These are phyloP conservation scores for Botryobasidium botryosum DNA, from an alignment of 768 basidiomycete species.

Conservation along the genomic window DNA sequence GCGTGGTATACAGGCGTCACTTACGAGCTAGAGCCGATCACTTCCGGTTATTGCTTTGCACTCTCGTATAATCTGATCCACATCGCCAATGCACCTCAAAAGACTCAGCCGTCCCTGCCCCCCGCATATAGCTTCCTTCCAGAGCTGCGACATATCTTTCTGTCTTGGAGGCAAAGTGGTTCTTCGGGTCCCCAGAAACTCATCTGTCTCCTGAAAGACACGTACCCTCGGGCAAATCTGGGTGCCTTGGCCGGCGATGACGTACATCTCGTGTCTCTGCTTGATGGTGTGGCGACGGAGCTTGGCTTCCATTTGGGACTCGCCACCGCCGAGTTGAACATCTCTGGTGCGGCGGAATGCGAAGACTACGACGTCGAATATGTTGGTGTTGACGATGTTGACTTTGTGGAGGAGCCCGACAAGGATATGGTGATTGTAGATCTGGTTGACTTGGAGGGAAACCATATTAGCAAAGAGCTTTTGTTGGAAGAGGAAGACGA, in stretches of 20 bases:
- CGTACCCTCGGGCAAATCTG: too few relatives aligned
- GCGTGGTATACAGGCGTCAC: conserved; percentile 38
- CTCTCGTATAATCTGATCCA: too few relatives aligned
- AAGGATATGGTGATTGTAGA: too few relatives aligned
- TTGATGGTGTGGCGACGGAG: conserved; percentile 21
- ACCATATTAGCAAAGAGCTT: conserved; percentile 5
- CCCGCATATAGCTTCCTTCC: conserved; percentile 14
- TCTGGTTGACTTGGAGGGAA: conserved; percentile 23
- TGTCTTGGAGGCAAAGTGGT: too few relatives aligned
- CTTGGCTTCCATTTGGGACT: conserved; percentile 24
- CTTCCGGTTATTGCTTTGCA: too few relatives aligned
- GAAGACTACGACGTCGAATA: too few relatives aligned
- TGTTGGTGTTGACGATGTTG: conserved; percentile 11
- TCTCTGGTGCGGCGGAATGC: background rate
- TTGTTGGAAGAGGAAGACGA: too few relatives aligned
- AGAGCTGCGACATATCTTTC: too few relatives aligned
- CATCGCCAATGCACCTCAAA: conserved; percentile 14
- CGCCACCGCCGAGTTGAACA: conserved; percentile 20
- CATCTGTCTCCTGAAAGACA: too few relatives aligned
- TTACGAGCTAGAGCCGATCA: conserved; percentile 36
- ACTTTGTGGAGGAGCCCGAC: too few relatives aligned
- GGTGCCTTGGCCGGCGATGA: too few relatives aligned
- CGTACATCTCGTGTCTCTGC: conserved; percentile 16
- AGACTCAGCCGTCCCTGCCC: conserved; percentile 20
- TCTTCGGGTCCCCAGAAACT: too few relatives aligned